These are phyloP conservation scores for Camelina neglecta DNA, from an alignment of 345 rosid genomes.

Conservation along the genomic window DNA sequence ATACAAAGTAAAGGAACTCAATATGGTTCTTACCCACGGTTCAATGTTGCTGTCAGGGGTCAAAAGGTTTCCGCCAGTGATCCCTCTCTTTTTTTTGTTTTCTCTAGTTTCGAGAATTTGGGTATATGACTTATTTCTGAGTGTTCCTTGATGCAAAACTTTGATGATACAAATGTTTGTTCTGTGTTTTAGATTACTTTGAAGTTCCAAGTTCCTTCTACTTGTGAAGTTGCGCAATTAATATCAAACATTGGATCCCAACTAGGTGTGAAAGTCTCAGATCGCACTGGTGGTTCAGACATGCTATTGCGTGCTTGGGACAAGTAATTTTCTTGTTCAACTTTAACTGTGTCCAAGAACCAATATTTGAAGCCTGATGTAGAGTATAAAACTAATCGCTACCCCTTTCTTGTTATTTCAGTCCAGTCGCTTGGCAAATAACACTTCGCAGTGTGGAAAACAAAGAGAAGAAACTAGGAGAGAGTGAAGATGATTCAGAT, in stretches of 20 bases:
- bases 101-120: neutral
- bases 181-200: slow-evolving; percentile 61
- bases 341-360: neutral
- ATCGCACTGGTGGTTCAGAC: slow-evolving; percentile 75
- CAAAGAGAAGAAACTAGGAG: slow-evolving; percentile 46
- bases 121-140: neutral
- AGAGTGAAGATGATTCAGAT: slow-evolving; percentile 45
- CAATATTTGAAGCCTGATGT: neutral
- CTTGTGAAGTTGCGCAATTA: slow-evolving; percentile 73
- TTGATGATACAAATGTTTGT: neutral
- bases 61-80: slow-evolving; percentile 63
- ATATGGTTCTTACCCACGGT: slow-evolving; percentile 68
- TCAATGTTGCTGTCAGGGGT: slow-evolving; percentile 79
- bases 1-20: slow-evolving; percentile 63
- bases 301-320: slow-evolving; percentile 92
- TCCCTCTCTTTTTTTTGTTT: neutral
- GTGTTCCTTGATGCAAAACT: neutral
- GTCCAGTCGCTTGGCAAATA: slow-evolving; percentile 95
- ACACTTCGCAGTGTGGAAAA: slow-evolving; percentile 61
- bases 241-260: slow-evolving; percentile 78
- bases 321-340: slow-evolving; percentile 52
- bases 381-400: neutral
- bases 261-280: slow-evolving; percentile 77
- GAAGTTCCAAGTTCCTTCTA: slow-evolving; percentile 81
- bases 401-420: slow-evolving; percentile 44